A percentile compares a stretch with the other conserved stretches of the same genome.
Conservation (phyloP, 2,329 filamentous ascomycete species). For the Dothistroma pini region DNA sequence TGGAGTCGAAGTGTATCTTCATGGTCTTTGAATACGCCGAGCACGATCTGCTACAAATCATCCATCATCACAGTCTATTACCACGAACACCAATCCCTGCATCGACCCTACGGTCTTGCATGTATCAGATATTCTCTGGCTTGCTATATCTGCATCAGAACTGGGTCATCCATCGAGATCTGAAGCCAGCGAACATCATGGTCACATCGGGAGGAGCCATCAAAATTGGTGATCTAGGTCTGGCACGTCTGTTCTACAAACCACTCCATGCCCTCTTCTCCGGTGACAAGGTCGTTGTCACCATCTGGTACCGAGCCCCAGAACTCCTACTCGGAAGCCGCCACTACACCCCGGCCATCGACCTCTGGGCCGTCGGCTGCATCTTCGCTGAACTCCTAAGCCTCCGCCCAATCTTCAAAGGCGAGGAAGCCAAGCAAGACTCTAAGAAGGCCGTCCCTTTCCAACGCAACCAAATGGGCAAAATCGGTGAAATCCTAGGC, state of each 20-base stretch:
- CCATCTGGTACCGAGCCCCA: conserved; percentile 97
- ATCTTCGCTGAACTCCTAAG: conserved; percentile 95
- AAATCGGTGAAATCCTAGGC: conserved; percentile 95
- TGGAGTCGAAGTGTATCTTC: conserved; percentile 98
- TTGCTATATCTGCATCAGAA: conserved; percentile 92
- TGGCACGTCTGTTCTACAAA: conserved; percentile 91
- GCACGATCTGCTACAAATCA: conserved; percentile 95
- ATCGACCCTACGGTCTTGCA: conserved; percentile 83
- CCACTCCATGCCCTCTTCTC: conserved; percentile 86
- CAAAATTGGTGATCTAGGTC: conserved; percentile 89
- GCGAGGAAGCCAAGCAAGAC: conserved; percentile 98
- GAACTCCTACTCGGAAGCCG: conserved; percentile 86
- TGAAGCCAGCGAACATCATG: conserved; percentile 99
- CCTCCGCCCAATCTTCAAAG: conserved; percentile 92
- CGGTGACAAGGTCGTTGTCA: conserved; percentile 97
- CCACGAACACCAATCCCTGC: conserved; percentile 85
- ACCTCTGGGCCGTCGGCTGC: conserved; percentile 96
- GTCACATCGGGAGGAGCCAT: conserved; percentile 87
- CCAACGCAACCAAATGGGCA: conserved; percentile 97
- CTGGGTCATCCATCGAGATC: conserved; percentile 94
- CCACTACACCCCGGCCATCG: conserved; percentile 97
- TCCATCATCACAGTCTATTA: conserved; percentile 93
- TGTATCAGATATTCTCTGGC: conserved; percentile 93
- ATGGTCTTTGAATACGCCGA: conserved; percentile 99
- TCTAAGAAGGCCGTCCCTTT: conserved; percentile 97